phyloP scores from a whole-genome alignment of 2,329 filamentous ascomycete genomes.

The Gnomoniopsis sp. region DNA sequence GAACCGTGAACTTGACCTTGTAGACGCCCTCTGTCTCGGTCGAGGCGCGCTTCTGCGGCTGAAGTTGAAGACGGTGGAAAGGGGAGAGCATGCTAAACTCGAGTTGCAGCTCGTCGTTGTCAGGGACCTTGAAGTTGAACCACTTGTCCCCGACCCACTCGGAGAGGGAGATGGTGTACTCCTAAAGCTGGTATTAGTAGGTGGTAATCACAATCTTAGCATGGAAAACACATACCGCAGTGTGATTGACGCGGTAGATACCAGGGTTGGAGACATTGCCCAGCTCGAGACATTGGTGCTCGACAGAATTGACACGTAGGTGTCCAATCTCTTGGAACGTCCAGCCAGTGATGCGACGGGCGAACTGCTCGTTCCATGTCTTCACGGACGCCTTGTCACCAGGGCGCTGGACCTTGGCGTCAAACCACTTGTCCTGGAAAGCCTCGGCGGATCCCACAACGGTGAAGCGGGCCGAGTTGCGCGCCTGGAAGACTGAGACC shows the following conservation, averaged over 20 bases:
- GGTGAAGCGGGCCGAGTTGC: constrained; percentile 87
- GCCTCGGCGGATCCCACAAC: constrained; percentile 84
- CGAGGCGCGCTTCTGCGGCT: constrained; percentile 44
- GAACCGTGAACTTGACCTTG: constrained; percentile 72
- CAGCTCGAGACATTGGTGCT: constrained; percentile 67
- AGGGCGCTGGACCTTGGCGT: constrained; percentile 68
- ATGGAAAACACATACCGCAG: constrained; percentile 68
- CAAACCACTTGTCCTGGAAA: constrained; percentile 86
- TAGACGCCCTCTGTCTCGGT: constrained; percentile 67
- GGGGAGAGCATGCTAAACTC: constrained; percentile 99
- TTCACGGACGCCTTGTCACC: constrained; percentile 48
- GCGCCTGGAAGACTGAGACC: constrained; percentile 82
- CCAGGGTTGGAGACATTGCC: constrained; percentile 68
- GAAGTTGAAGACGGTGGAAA: constrained; percentile 82
- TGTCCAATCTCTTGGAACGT: constrained; percentile 93
- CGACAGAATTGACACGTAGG: constrained; percentile 75
- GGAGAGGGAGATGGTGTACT: constrained; percentile 83
- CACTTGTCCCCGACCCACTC: constrained; percentile 77
- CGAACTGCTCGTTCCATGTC: constrained; percentile 81
- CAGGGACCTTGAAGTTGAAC: constrained; percentile 67
- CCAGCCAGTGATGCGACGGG: constrained; percentile 85
- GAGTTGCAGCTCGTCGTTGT: constrained; percentile 76
- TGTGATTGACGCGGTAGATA: constrained; percentile 94
- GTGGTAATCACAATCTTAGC: constrained; percentile 9
- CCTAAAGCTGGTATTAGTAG: constrained; percentile 45